Percentiles rank a stretch among this genome's conserved stretches.
Conservation (phyloP, 2,329 filamentous ascomycete species). For the Pezicula carpinea region DNA sequence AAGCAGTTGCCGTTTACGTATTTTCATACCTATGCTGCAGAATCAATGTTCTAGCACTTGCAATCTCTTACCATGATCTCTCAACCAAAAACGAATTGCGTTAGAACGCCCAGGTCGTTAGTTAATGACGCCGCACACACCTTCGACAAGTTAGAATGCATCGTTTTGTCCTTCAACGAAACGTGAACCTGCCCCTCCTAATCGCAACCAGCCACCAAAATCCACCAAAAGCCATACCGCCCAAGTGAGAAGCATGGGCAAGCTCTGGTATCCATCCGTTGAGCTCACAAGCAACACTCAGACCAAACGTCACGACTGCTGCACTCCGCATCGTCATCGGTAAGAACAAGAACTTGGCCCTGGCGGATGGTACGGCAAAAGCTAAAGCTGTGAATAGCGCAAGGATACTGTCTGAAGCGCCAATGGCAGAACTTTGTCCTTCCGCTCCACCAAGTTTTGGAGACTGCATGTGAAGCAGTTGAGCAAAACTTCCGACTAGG, state of each 20-base stretch:
- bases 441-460: background rate
- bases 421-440: slow-evolving; percentile 1
- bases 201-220: background rate
- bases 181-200: too few relatives aligned
- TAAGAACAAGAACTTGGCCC: slow-evolving; percentile 5
- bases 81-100: too few relatives aligned
- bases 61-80: too few relatives aligned
- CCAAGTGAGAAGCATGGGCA: slow-evolving; percentile 15
- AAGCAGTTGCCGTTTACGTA: too few relatives aligned
- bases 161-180: too few relatives aligned
- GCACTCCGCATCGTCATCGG: slow-evolving; percentile 9
- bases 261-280: slow-evolving; percentile 5
- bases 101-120: too few relatives aligned
- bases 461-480: background rate
- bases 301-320: background rate
- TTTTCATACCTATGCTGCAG: too few relatives aligned
- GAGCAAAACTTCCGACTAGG: slow-evolving; percentile 8
- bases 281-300: slow-evolving; percentile 7
- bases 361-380: background rate
- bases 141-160: too few relatives aligned
- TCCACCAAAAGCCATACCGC: slow-evolving; percentile 7
- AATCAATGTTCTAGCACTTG: too few relatives aligned
- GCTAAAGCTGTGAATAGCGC: slow-evolving; percentile 7
- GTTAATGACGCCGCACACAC: too few relatives aligned
- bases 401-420: slow-evolving; percentile 10